Evolutionary conservation across 352 stramenopile species (phyloP).

Genomic region (Thalassiosira mediterranea): DNA sequence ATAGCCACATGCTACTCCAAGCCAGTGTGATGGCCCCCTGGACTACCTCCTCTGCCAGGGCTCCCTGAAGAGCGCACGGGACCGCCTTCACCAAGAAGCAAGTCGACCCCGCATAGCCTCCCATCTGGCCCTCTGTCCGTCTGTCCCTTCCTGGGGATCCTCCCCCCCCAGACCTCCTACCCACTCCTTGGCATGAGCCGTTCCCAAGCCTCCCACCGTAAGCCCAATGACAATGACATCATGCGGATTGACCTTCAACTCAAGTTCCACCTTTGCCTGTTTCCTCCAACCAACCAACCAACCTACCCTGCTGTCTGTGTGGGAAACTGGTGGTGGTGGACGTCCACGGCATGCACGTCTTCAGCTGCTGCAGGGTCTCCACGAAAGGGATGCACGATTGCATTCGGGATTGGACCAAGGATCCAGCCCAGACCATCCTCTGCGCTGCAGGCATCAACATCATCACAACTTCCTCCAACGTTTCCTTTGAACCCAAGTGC

Average conservation of each 20-base stretch:
- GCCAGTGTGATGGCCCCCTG: neutral
- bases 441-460: neutral
- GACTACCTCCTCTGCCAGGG: neutral
- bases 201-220: too few species aligned
- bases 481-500: neutral
- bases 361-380: neutral
- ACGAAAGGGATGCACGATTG: neutral
- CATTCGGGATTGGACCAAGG: neutral
- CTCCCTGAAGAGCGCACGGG: neutral
- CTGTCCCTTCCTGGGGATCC: too few species aligned
- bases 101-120: too few species aligned
- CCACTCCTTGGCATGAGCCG: too few species aligned
- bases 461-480: neutral
- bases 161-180: too few species aligned
- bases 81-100: neutral
- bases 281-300: too few species aligned
- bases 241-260: too few species aligned
- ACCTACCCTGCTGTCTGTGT: neutral
- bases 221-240: too few species aligned
- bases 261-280: too few species aligned
- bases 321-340: neutral
- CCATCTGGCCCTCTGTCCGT: too few species aligned
- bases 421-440: neutral
- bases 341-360: slow-evolving; percentile 1
- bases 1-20: neutral